phyloP scores from a whole-genome alignment of 176 grass and related monocot species.

The Pontederia crassipes region DNA sequence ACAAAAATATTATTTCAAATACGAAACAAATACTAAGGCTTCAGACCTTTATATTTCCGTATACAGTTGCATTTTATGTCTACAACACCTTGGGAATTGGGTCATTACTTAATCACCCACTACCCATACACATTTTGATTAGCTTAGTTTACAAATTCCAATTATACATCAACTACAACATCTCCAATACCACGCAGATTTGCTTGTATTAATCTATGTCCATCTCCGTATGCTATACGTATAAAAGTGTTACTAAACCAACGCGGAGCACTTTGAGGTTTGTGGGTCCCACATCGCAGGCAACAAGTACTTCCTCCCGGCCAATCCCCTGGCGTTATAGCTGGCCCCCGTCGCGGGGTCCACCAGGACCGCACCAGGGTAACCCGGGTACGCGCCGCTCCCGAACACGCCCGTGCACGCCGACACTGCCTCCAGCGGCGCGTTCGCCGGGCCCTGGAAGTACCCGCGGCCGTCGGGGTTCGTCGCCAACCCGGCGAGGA shows the following conservation, averaged over 20 bases:
- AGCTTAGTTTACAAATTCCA: no score
- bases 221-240: no score
- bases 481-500: slow-evolving; percentile 1
- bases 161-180: no score
- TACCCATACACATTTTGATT: no score
- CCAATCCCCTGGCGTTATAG: not conserved
- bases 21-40: no score
- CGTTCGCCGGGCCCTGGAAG: slow-evolving; percentile 6
- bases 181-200: no score
- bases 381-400: slow-evolving; percentile 1
- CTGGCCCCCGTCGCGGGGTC: not conserved
- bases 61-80: no score
- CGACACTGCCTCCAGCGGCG: slow-evolving; percentile 2
- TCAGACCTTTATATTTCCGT: no score
- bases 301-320: not conserved
- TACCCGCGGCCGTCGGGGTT: not conserved
- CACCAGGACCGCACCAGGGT: not conserved
- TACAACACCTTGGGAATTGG: no score
- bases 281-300: not conserved
- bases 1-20: no score
- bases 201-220: no score
- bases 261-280: not conserved
- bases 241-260: not conserved
- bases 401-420: slow-evolving; percentile 9
- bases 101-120: no score